These are phyloP conservation scores for Meira nashicola DNA, from an alignment of 1,284 basidiomycete species.

Conservation along the genomic window DNA sequence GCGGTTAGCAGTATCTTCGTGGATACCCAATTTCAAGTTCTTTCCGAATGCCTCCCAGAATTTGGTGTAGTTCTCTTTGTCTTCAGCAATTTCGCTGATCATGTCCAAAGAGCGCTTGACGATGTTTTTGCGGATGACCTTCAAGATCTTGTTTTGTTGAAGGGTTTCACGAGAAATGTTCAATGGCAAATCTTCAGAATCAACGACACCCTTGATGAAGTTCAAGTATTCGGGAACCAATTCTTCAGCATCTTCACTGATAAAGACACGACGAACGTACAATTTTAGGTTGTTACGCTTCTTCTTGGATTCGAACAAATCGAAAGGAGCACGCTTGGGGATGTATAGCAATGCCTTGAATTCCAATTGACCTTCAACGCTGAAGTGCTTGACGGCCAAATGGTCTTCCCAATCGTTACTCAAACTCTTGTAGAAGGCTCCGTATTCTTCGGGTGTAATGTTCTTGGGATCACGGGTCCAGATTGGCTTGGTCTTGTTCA, in stretches of 20 bases:
- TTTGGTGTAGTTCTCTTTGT: conserved; percentile 98
- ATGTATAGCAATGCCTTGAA: conserved; percentile 94
- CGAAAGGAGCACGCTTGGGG: conserved; percentile 84
- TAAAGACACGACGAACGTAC: conserved; percentile 99
- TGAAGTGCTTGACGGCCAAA: conserved; percentile 99
- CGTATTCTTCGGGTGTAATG: conserved; percentile 93
- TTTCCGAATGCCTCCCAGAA: conserved; percentile 78
- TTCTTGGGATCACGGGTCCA: conserved; percentile 93
- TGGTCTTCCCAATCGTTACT: conserved; percentile 99
- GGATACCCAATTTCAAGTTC: conserved; percentile 76
- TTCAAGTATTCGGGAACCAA: conserved; percentile 99
- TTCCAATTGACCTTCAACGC: conserved; percentile 96
- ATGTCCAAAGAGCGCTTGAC: conserved; percentile 98
- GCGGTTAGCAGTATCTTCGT: conserved; percentile 98
- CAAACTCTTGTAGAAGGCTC: conserved; percentile 97
- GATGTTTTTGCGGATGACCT: conserved; percentile 81
- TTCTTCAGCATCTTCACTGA: conserved; percentile 99
- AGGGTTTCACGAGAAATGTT: conserved; percentile 99
- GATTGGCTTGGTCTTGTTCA: conserved; percentile 99
- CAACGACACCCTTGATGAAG: conserved; percentile 92
- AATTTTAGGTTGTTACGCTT: conserved; percentile 99
- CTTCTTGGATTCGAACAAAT: conserved; percentile 99
- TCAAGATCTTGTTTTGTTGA: conserved; percentile 99
- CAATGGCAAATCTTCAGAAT: conserved; percentile 98
- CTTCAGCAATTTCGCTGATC: conserved; percentile 93